Evolutionary conservation across 306 rosid species (phyloP).

Genomic region (Coriaria nepalensis): DNA sequence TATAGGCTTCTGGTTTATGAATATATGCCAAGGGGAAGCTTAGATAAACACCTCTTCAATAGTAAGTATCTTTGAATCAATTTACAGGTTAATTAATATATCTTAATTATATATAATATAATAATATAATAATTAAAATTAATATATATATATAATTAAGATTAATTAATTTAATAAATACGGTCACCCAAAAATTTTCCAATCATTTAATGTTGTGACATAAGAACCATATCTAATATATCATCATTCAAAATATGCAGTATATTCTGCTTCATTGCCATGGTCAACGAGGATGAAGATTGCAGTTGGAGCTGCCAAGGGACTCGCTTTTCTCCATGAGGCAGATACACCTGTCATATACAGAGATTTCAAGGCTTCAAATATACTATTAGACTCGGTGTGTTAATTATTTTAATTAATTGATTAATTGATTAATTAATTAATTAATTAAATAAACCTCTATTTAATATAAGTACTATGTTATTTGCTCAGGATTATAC

Average conservation of each 20-base stretch:
- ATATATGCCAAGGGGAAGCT: constrained; percentile 62
- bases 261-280: constrained; percentile 48
- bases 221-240: no score
- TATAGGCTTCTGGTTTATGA: constrained; percentile 71
- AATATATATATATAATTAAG: no score
- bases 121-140: no score
- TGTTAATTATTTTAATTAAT: constrained; percentile 2
- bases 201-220: no score
- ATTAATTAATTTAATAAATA: no score
- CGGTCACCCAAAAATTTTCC: no score
- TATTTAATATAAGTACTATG: neutral
- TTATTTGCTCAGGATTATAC: constrained; percentile 33
- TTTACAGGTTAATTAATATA: no score
- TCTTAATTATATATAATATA: no score
- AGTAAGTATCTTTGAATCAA: constrained; percentile 27
- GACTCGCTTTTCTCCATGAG: constrained; percentile 66
- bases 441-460: no score
- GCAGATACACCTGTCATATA: constrained; percentile 53
- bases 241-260: constrained; percentile 15
- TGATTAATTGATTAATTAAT: no score
- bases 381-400: constrained; percentile 59
- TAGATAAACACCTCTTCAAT: constrained; percentile 56
- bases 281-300: constrained; percentile 78
- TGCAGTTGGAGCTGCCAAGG: constrained; percentile 67
- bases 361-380: constrained; percentile 65